Conservation (phyloP, 2,329 filamentous ascomycete genomes). For the Fragosphaeria purpurea region DNA sequence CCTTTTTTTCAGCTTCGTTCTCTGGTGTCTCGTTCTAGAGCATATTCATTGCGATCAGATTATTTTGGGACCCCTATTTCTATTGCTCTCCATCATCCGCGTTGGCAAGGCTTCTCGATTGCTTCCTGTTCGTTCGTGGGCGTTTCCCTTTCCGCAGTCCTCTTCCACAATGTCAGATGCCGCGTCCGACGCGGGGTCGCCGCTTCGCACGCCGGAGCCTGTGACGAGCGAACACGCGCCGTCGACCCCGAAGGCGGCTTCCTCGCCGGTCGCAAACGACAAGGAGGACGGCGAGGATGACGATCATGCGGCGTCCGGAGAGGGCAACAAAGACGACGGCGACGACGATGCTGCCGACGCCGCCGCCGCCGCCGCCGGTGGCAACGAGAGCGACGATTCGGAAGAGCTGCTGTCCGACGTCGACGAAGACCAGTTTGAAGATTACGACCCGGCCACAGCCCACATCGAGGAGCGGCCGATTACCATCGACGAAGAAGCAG, state of each 20-base stretch:
- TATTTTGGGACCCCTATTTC: no score
- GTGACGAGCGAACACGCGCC: neutral
- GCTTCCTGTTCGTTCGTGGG: no score
- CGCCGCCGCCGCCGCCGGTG: neutral
- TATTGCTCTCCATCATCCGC: no score
- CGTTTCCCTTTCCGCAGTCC: no score
- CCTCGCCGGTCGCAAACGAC: constrained; percentile 8
- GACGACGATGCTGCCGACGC: constrained; percentile 8
- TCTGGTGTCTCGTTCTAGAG: no score
- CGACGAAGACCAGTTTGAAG: constrained; percentile 59
- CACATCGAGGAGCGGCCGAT: constrained; percentile 54
- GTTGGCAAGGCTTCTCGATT: no score
- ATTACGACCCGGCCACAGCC: constrained; percentile 56
- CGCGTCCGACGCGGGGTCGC: constrained; percentile 1
- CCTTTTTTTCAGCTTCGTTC: no score
- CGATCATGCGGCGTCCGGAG: no score
- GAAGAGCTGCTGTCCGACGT: constrained; percentile 53
- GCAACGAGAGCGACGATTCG: constrained; percentile 35
- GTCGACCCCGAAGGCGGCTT: neutral
- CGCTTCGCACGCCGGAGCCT: neutral
- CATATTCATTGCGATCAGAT: no score
- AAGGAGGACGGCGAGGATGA: constrained; percentile 4
- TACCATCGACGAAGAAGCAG: constrained; percentile 58
- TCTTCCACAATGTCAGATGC: constrained; percentile 9
- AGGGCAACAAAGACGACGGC: constrained; percentile 33